Evolutionary conservation across 1,284 basidiomycete species (phyloP).

Genomic region (Polyporus tsugae): DNA sequence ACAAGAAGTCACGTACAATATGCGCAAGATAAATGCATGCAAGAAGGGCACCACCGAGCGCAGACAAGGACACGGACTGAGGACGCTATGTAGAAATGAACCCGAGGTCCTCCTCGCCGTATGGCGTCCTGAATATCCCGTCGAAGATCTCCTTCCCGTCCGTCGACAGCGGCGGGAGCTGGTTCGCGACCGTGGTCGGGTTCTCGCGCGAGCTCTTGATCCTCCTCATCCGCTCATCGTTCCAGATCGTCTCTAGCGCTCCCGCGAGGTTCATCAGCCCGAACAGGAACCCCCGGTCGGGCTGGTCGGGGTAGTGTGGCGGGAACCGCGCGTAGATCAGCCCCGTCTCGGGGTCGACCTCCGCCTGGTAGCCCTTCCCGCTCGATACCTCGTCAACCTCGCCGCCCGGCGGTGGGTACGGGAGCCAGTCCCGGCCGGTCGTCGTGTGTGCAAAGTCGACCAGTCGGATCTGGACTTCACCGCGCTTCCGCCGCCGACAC

Average conservation of each 20-base stretch:
- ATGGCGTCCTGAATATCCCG: conserved; percentile 67
- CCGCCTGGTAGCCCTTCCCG: conserved; percentile 83
- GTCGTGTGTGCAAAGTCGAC: conserved; percentile 99
- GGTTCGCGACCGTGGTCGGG: conserved; percentile 51
- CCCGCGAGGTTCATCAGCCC: conserved; percentile 86
- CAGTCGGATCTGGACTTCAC: conserved; percentile 94
- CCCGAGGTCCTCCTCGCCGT: conserved; percentile 69
- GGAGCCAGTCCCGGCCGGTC: conserved; percentile 91
- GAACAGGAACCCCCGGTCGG: conserved; percentile 94
- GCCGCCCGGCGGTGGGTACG: conserved; percentile 58
- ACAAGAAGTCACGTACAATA: conserved; percentile 12
- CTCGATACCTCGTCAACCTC: conserved; percentile 57
- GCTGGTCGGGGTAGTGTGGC: conserved; percentile 87
- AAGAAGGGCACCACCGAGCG: background rate
- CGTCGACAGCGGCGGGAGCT: conserved; percentile 67
- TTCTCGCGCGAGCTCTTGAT: conserved; percentile 72
- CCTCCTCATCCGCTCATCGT: conserved; percentile 77
- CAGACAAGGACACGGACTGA: background rate
- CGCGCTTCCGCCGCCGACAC: conserved; percentile 73
- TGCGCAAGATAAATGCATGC: conserved; percentile 16
- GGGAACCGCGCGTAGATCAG: conserved; percentile 89
- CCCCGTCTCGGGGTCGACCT: conserved; percentile 82
- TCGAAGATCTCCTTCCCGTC: conserved; percentile 82
- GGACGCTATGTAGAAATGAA: conserved; percentile 71
- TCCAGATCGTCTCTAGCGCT: conserved; percentile 84